Percentiles rank a stretch among this genome's conserved stretches.
Evolutionary conservation across 441 rosid species (phyloP).

Genomic region (Macaranga tanarius): DNA sequence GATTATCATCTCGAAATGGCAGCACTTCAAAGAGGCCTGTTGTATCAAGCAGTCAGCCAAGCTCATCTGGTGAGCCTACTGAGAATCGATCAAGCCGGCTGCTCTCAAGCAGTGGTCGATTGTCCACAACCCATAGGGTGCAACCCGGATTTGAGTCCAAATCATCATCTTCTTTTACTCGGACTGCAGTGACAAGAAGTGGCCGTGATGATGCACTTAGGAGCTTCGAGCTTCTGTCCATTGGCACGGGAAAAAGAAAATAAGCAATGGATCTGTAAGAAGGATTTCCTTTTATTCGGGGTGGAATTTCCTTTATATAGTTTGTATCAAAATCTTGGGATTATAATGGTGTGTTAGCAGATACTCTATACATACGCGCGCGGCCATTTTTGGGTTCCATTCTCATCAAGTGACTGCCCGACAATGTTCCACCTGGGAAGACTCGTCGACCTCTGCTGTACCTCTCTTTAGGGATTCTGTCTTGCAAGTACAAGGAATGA

Average conservation of each 20-base stretch:
- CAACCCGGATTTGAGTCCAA: slow-evolving; percentile 56
- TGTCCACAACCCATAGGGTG: slow-evolving; percentile 60
- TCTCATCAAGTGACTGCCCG: slow-evolving; percentile 15
- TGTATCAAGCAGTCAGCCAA: slow-evolving; percentile 58
- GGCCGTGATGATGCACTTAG: slow-evolving; percentile 58
- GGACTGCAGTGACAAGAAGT: slow-evolving; percentile 49
- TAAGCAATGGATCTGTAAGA: slow-evolving; percentile 30
- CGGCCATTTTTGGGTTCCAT: slow-evolving; percentile 25
- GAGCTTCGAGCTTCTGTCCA: slow-evolving; percentile 79
- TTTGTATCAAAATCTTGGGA: slow-evolving; percentile 23
- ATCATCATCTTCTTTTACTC: slow-evolving; percentile 58
- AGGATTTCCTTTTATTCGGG: slow-evolving; percentile 18
- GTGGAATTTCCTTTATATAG: slow-evolving; percentile 16
- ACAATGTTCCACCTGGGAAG: slow-evolving; percentile 5
- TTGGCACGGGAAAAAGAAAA: slow-evolving; percentile 70
- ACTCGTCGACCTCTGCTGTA: neutral
- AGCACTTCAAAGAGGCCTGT: slow-evolving; percentile 64
- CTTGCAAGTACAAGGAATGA: slow-evolving; percentile 10
- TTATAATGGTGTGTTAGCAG: slow-evolving; percentile 16
- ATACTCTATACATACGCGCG: slow-evolving; percentile 26
- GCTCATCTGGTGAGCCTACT: slow-evolving; percentile 74
- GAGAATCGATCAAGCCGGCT: slow-evolving; percentile 64
- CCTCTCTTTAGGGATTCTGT: slow-evolving; percentile 19
- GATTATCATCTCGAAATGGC: slow-evolving; percentile 64
- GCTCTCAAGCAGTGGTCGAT: slow-evolving; percentile 54